phyloP scores from a whole-genome alignment of 2,329 filamentous ascomycete genomes.

The Ophiostoma pallidulum region DNA sequence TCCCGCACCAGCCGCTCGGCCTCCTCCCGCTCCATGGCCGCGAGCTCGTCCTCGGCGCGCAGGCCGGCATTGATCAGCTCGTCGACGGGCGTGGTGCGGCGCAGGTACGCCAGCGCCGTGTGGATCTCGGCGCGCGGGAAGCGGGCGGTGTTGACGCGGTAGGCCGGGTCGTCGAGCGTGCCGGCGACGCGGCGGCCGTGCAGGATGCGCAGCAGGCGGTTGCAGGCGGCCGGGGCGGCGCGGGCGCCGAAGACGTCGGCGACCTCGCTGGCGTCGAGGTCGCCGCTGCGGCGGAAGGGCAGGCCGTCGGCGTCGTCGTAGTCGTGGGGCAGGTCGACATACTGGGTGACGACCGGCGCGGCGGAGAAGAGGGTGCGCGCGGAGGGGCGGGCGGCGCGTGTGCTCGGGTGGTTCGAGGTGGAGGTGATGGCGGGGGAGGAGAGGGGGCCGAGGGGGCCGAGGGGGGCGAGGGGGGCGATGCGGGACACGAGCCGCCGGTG shows the following conservation, averaged over 20 bases:
- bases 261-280: constrained; percentile 40
- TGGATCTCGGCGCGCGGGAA: constrained; percentile 34
- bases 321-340: constrained; percentile 46
- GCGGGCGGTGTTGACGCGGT: constrained; percentile 36
- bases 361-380: constrained; percentile 23
- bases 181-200: constrained; percentile 56
- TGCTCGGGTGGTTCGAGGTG: too few species aligned
- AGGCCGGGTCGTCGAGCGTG: constrained; percentile 49
- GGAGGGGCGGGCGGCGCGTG: background rate
- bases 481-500: background rate
- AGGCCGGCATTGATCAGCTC: constrained; percentile 52
- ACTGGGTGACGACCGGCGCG: constrained; percentile 37
- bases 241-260: constrained; percentile 40
- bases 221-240: constrained; percentile 36
- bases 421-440: background rate
- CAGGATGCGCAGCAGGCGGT: constrained; percentile 46
- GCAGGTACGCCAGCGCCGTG: constrained; percentile 45
- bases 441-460: background rate
- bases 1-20: constrained; percentile 18
- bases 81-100: constrained; percentile 45
- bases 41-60: constrained; percentile 53
- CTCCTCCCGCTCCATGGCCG: constrained; percentile 34
- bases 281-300: constrained; percentile 35
- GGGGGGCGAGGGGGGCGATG: background rate
- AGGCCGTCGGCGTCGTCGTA: constrained; percentile 49